phyloP scores from a whole-genome alignment of 306 rosid genomes.

The Corylus avellana region DNA sequence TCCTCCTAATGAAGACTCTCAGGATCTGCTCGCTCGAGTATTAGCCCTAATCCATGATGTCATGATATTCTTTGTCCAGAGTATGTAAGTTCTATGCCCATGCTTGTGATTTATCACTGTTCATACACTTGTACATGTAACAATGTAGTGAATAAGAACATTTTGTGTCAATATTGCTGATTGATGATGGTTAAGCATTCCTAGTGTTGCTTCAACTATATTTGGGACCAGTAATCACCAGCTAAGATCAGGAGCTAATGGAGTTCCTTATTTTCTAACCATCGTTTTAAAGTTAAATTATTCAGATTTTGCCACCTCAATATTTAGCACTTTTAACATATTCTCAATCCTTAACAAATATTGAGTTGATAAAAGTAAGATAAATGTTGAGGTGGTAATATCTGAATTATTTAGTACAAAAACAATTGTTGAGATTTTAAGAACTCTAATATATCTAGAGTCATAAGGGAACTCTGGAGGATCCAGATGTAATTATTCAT shows the following conservation, averaged over 20 bases:
- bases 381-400: too few species aligned
- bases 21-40: conserved; percentile 25
- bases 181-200: neutral
- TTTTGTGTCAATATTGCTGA: neutral
- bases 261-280: too few species aligned
- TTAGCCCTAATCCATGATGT: neutral
- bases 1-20: conserved; percentile 23
- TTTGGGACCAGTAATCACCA: neutral
- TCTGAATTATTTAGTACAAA: too few species aligned
- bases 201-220: neutral
- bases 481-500: too few species aligned
- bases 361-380: too few species aligned
- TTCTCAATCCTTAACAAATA: too few species aligned
- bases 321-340: too few species aligned
- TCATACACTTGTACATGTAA: neutral
- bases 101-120: neutral
- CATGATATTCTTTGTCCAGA: conserved; percentile 14
- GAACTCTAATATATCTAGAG: too few species aligned
- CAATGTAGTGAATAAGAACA: neutral
- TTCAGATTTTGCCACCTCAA: too few species aligned
- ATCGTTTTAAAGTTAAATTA: too few species aligned
- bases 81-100: neutral
- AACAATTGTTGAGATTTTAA: too few species aligned
- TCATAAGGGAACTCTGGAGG: too few species aligned
- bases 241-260: neutral